Percentiles rank a stretch among this genome's conserved stretches.
These are phyloP conservation scores for Trichophyton verrucosum DNA, from an alignment of 2,329 filamentous ascomycete genomes.

Conservation along the genomic window DNA sequence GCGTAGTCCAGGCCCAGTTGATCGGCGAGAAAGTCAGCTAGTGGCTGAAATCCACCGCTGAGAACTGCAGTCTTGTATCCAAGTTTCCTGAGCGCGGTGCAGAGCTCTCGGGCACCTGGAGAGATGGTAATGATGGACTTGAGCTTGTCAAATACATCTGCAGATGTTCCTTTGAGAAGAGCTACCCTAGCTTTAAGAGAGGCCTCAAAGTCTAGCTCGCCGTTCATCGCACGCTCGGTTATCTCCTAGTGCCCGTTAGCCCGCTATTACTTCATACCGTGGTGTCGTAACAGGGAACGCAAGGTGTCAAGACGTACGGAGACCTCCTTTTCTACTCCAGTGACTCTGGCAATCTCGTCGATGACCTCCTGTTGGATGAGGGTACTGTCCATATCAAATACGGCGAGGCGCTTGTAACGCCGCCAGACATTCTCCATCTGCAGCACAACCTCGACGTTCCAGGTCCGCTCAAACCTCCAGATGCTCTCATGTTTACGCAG, in stretches of 20 bases:
- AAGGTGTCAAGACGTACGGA: constrained; percentile 37
- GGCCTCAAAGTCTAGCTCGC: constrained; percentile 81
- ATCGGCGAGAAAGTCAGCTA: constrained; percentile 74
- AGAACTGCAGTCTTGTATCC: constrained; percentile 83
- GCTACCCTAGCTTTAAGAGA: constrained; percentile 70
- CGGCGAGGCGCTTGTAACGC: constrained; percentile 69
- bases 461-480: constrained; percentile 73
- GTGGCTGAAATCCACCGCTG: constrained; percentile 80
- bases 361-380: constrained; percentile 97
- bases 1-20: constrained; percentile 78
- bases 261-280: not conserved
- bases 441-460: constrained; percentile 75
- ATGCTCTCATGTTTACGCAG: constrained; percentile 69
- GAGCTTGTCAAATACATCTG: constrained; percentile 65
- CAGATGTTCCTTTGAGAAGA: constrained; percentile 68
- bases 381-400: constrained; percentile 98
- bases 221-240: constrained; percentile 87
- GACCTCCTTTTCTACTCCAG: constrained; percentile 71
- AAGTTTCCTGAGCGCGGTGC: constrained; percentile 60
- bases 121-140: constrained; percentile 67
- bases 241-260: constrained; percentile 44
- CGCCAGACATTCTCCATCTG: constrained; percentile 63
- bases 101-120: constrained; percentile 61
- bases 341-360: constrained; percentile 76
- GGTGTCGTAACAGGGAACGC: no score